A percentile compares a stretch with the other conserved stretches of the same genome.
phyloP scores from a whole-genome alignment of 2,329 filamentous ascomycete species.

The Penicillium oxalicum region DNA sequence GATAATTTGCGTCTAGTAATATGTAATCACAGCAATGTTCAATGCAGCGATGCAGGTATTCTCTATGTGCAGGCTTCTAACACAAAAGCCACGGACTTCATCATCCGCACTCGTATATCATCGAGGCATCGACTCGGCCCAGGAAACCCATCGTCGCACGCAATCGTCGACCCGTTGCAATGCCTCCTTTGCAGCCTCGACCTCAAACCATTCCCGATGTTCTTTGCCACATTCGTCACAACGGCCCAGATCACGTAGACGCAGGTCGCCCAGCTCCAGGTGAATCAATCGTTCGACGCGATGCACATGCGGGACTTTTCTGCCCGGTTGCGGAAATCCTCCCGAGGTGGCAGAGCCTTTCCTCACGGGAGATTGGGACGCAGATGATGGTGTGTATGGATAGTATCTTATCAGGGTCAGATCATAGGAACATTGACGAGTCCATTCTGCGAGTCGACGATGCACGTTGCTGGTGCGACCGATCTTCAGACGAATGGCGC shows the following conservation, averaged over 20 bases:
- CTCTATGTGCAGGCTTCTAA: no score
- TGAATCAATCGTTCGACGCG: constrained; percentile 87
- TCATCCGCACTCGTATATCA: neutral
- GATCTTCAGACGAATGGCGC: constrained; percentile 63
- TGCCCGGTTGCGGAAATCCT: constrained; percentile 27
- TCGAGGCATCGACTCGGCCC: constrained; percentile 52
- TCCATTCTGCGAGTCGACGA: constrained; percentile 86
- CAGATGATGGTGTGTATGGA: constrained; percentile 54
- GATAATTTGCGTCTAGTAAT: no score
- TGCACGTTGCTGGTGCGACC: constrained; percentile 75
- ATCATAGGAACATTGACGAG: constrained; percentile 83
- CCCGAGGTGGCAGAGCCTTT: neutral
- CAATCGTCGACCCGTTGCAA: constrained; percentile 65
- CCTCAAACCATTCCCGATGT: constrained; percentile 93
- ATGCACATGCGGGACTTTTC: constrained; percentile 78
- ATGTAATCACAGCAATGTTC: no score
- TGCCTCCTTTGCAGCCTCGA: constrained; percentile 66
- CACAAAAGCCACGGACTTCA: no score
- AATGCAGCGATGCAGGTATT: neutral
- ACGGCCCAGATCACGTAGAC: constrained; percentile 52
- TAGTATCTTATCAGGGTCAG: constrained; percentile 87
- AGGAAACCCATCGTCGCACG: constrained; percentile 77
- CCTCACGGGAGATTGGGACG: constrained; percentile 16
- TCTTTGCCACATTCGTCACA: constrained; percentile 76
- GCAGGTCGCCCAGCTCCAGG: constrained; percentile 65